Percentiles rank a stretch among this genome's conserved stretches.
Conservation (phyloP, 257 asterid species). For the Nicotiana tabacum region DNA sequence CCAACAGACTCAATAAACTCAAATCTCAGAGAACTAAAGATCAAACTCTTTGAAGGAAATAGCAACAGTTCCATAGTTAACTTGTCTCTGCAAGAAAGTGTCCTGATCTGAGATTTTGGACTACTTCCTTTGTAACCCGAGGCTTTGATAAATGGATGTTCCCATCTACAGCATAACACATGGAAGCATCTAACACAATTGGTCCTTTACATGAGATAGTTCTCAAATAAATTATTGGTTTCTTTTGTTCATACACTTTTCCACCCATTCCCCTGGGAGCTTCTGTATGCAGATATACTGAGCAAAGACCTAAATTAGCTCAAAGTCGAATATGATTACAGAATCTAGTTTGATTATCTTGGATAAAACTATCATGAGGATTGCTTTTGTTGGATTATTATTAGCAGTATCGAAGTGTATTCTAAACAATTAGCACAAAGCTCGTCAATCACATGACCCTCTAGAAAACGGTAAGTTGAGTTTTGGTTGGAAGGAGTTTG, state of each 20-base stretch:
- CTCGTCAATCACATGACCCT: too few relatives aligned
- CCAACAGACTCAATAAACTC: neutral
- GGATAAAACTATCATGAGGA: too few relatives aligned
- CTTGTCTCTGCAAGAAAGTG: neutral
- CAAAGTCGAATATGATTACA: neutral
- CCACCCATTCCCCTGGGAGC: neutral
- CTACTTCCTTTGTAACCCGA: neutral
- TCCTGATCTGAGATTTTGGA: neutral
- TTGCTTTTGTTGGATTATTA: too few relatives aligned
- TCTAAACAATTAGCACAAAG: too few relatives aligned
- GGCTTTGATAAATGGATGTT: neutral
- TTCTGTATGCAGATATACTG: neutral
- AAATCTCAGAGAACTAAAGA: neutral
- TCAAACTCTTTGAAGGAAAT: neutral
- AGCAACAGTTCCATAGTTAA: neutral
- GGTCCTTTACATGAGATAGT: neutral
- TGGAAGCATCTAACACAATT: neutral
- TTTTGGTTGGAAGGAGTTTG: conserved; percentile 20
- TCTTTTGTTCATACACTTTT: neutral
- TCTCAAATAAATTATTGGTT: neutral
- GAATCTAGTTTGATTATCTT: neutral
- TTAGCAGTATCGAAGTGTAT: too few relatives aligned
- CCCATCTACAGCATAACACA: neutral
- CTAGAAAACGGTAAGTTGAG: neutral
- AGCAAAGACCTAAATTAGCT: neutral